phyloP scores from a whole-genome alignment of 108 stramenopile genomes.

The Fistulifera pelliculosa region DNA sequence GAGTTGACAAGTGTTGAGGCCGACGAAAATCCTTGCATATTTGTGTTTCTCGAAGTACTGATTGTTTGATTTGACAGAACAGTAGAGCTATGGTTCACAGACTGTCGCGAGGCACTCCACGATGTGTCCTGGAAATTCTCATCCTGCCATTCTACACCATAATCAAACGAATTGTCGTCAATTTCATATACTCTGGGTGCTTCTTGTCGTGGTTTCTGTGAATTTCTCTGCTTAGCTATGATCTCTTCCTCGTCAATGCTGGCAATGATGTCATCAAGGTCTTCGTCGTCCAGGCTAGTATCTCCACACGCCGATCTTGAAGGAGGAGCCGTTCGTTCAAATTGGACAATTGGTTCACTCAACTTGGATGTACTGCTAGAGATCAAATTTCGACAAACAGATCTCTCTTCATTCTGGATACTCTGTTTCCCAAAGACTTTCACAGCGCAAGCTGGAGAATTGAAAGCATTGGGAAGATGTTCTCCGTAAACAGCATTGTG shows the following conservation, averaged over 20 bases:
- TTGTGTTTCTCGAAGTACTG: background rate
- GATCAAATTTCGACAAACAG: background rate
- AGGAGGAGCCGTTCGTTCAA: background rate
- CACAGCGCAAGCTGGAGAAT: constrained; percentile 19
- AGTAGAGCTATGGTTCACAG: background rate
- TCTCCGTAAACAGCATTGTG: constrained; percentile 23
- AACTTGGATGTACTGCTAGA: background rate
- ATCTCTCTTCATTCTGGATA: constrained; percentile 9
- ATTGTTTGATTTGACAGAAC: background rate
- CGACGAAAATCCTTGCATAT: background rate
- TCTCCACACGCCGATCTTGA: background rate
- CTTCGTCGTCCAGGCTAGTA: constrained; percentile 13
- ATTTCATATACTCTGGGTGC: background rate
- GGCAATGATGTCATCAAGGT: constrained; percentile 25
- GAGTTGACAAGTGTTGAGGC: background rate
- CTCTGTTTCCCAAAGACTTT: constrained; percentile 19
- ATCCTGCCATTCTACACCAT: background rate
- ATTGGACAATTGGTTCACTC: background rate
- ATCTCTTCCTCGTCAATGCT: constrained; percentile 41
- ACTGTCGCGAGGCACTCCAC: background rate
- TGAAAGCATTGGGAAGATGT: constrained; percentile 15
- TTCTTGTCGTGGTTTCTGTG: background rate
- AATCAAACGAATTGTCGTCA: constrained; percentile 5
- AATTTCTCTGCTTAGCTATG: constrained; percentile 14
- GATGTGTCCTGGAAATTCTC: constrained; percentile 2